Evolutionary conservation across 2,329 filamentous ascomycete species (phyloP).

Genomic region (Gnomoniopsis smithogilvyi): DNA sequence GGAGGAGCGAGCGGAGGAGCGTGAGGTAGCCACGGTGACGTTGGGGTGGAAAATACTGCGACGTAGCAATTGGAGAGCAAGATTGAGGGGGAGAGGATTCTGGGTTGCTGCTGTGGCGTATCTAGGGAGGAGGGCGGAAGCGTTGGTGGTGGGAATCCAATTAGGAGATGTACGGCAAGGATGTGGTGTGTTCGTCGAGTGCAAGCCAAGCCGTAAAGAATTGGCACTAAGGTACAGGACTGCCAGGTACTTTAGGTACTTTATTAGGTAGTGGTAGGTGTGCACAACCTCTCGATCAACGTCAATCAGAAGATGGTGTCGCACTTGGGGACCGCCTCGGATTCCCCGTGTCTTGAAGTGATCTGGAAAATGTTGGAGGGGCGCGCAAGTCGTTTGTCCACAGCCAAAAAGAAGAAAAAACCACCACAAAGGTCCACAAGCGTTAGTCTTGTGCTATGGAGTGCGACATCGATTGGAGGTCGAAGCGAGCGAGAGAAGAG

Average conservation of each 20-base stretch:
- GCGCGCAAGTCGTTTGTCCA: not conserved
- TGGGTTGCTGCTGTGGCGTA: not conserved
- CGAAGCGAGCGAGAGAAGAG: not conserved
- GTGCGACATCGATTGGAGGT: not conserved
- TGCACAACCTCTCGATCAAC: not conserved
- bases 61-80: not conserved
- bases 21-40: conserved; percentile 50
- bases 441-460: not conserved
- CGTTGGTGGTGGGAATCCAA: not conserved
- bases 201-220: not conserved
- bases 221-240: too few species aligned
- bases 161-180: not conserved
- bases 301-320: not conserved
- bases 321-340: not conserved
- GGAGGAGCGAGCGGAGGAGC: conserved; percentile 49
- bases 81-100: not conserved
- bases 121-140: not conserved
- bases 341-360: not conserved
- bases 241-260: not conserved
- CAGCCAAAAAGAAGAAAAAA: too few species aligned
- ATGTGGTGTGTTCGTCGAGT: conserved; percentile 6
- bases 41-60: conserved; percentile 22
- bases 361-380: not conserved
- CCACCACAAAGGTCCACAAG: not conserved
- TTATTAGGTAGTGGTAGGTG: not conserved